phyloP scores from a whole-genome alignment of 805 yeast genomes.

The Candida ascalaphidarum region DNA sequence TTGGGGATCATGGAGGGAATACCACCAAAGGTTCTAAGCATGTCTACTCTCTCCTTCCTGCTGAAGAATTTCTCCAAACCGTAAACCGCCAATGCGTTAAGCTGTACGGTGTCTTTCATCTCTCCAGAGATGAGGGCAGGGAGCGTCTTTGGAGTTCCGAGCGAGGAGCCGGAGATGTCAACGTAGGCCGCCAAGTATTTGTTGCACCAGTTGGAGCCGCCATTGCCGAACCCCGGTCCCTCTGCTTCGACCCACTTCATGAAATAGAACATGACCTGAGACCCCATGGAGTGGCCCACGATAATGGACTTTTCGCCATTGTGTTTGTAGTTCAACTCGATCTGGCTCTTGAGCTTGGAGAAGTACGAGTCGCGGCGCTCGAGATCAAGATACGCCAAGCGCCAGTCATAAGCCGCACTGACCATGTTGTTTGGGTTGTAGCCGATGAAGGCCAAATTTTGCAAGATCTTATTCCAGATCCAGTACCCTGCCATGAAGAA shows the following conservation, averaged over 20 bases:
- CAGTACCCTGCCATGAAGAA: slow-evolving; percentile 96
- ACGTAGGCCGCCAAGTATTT: slow-evolving; percentile 73
- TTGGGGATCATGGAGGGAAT: slow-evolving; percentile 93
- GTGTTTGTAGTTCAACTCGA: slow-evolving; percentile 49
- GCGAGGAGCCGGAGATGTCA: slow-evolving; percentile 80
- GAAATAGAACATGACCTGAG: slow-evolving; percentile 82
- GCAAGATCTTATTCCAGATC: slow-evolving; percentile 97
- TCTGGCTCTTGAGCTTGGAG: slow-evolving; percentile 59
- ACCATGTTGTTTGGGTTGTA: slow-evolving; percentile 88
- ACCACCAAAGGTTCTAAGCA: slow-evolving; percentile 88
- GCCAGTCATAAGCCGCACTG: slow-evolving; percentile 95
- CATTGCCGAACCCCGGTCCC: slow-evolving; percentile 77
- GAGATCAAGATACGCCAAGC: slow-evolving; percentile 80
- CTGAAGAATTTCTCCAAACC: slow-evolving; percentile 93
- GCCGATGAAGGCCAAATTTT: slow-evolving; percentile 88
- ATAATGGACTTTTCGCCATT: slow-evolving; percentile 66
- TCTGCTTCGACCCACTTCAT: slow-evolving; percentile 94
- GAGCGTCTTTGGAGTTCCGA: slow-evolving; percentile 93
- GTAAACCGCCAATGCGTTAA: slow-evolving; percentile 86
- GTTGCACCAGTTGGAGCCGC: slow-evolving; percentile 87
- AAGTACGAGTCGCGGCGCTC: slow-evolving; percentile 86
- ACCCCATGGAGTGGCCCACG: slow-evolving; percentile 94
- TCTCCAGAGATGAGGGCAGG: slow-evolving; percentile 94
- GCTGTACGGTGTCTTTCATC: slow-evolving; percentile 94
- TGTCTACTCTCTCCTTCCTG: slow-evolving; percentile 77